phyloP scores from a whole-genome alignment of 2,329 filamentous ascomycete species.

The Bipolaris sorokiniana region DNA sequence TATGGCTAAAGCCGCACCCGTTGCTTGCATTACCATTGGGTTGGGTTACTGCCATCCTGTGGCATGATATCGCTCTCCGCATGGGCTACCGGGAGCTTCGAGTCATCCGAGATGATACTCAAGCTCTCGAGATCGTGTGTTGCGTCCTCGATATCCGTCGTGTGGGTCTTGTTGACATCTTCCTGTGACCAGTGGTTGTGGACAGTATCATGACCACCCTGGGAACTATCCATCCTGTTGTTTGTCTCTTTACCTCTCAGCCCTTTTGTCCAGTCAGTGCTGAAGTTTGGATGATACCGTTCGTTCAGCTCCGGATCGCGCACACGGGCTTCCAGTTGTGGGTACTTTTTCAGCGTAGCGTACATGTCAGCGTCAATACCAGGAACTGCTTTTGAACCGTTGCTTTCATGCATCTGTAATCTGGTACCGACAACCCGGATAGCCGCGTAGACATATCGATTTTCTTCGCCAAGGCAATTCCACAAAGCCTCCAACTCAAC shows the following conservation, averaged over 20 bases:
- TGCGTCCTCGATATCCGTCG: neutral
- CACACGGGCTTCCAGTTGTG: slow-evolving; percentile 14
- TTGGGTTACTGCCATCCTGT: neutral
- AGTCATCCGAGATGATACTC: neutral
- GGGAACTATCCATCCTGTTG: neutral
- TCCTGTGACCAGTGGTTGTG: neutral
- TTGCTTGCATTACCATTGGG: neutral
- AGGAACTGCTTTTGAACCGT: neutral
- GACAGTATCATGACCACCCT: neutral
- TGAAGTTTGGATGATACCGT: slow-evolving; percentile 11
- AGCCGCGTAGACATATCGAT: slow-evolving; percentile 27
- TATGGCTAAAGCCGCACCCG: neutral
- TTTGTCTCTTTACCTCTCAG: neutral
- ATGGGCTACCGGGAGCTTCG: neutral
- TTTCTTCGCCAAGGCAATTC: slow-evolving; percentile 26
- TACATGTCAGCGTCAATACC: slow-evolving; percentile 10
- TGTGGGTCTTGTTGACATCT: neutral
- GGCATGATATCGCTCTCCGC: neutral
- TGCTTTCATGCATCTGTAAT: slow-evolving; percentile 1
- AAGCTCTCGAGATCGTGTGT: neutral
- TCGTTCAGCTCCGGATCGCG: slow-evolving; percentile 20
- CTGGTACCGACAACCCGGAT: slow-evolving; percentile 20
- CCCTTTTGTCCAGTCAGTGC: slow-evolving; percentile 11
- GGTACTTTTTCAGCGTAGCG: slow-evolving; percentile 12
- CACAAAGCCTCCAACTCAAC: slow-evolving; percentile 28